Evolutionary conservation across 257 asterid species (phyloP).

Genomic region (Thymus mandschuricus): DNA sequence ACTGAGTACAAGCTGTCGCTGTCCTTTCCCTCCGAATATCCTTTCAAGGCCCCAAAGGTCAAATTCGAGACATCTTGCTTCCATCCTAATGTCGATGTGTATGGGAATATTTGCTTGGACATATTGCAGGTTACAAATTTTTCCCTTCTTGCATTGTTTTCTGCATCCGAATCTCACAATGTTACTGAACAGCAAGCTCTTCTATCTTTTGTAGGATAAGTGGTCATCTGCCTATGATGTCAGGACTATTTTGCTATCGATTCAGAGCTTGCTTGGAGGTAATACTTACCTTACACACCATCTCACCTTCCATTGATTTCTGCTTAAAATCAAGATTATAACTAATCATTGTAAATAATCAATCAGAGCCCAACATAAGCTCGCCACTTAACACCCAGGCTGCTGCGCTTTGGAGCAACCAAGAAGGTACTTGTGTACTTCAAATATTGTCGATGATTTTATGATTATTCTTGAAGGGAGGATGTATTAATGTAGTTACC

Average conservation of each 20-base stretch:
- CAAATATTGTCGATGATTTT: neutral
- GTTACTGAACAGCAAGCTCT: neutral
- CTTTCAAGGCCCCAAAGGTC: constrained; percentile 91
- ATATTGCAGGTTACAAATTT: constrained; percentile 67
- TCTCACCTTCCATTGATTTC: neutral
- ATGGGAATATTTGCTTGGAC: constrained; percentile 92
- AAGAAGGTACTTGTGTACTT: constrained; percentile 57
- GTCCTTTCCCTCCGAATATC: constrained; percentile 76
- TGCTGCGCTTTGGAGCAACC: constrained; percentile 85
- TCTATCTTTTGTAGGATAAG: constrained; percentile 55
- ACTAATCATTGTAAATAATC: constrained; percentile 11
- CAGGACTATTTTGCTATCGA: constrained; percentile 86
- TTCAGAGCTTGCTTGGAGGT: constrained; percentile 98
- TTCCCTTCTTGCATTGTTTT: neutral
- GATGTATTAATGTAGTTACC: neutral
- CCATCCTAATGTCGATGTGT: constrained; percentile 87
- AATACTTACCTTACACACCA: neutral
- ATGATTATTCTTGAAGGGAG: neutral
- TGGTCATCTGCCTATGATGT: constrained; percentile 99
- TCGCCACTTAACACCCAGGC: constrained; percentile 94
- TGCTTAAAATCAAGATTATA: neutral
- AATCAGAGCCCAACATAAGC: constrained; percentile 81
- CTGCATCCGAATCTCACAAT: neutral
- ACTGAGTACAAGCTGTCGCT: constrained; percentile 87
- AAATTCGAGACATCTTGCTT: constrained; percentile 93